Evolutionary conservation across 2,329 filamentous ascomycete genomes (phyloP), one percentile per base, ranked within the genome.

Genomic region (Graphilbum fragrans): DNA sequence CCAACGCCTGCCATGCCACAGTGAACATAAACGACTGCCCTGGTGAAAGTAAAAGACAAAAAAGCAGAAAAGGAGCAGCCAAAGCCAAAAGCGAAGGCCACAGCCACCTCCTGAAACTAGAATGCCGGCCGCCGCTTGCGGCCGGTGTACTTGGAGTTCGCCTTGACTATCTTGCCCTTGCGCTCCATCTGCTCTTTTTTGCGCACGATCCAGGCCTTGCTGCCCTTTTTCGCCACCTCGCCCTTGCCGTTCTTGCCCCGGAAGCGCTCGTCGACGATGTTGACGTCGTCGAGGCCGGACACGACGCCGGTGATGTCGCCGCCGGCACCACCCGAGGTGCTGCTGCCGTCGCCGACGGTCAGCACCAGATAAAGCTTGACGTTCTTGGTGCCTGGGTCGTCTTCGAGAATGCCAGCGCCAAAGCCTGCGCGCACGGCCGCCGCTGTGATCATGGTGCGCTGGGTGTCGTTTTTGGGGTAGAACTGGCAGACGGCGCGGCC

Each of bases 301-400:
- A 98, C 86, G 3, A 94, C 83, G 6, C 85, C 83, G 0, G 88
- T 95, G 48, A 98, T 95, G 57, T 94, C 88, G 2, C 74, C 72
- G 35, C 59, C 61, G 25, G 65, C 66, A 2, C 66, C 64, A 2
- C 66, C 64, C 1, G 64, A 56, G 1, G 61, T 64, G 0, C 62
- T 63, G 29, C 29, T 31, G 29, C 29, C 14, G 4, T 76, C 77
- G 25, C 90, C 92, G 2, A 94, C 92, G 0, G 87, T 95, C 25
- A 98, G 65, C 0, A 98, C 90, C 3, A 98, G 70, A 58, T 98
- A 98, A n/a, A 93, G 69, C 69, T 98, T 98, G 51, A 82, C 78
- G 56, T 88, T 95, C 71, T 98, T 98, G 31, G 92, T 98, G 35
- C 87, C 90, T 0, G 85, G 85, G 58, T 96, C 90, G 61, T 98